Conservation (phyloP, 345 rosid genomes). For the Euclidium syriacum region DNA sequence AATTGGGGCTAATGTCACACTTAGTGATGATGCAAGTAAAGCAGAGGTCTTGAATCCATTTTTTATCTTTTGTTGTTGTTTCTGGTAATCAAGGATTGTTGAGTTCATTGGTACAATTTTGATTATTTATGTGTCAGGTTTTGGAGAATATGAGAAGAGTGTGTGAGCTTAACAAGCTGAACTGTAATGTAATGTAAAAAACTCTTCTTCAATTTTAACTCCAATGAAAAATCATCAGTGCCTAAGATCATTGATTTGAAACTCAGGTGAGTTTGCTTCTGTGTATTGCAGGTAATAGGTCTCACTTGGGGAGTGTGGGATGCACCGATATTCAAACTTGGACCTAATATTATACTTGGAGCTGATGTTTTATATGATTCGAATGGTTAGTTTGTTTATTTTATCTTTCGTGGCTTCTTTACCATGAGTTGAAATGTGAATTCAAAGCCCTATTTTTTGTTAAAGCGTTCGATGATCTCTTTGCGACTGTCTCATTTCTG, state of each 20-base stretch:
- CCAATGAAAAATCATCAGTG: background rate
- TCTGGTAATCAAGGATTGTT: background rate
- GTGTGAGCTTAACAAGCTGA: constrained; percentile 50
- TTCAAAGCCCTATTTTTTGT: constrained; percentile 7
- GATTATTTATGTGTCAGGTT: constrained; percentile 46
- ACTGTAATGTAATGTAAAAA: constrained; percentile 47
- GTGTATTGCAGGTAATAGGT: constrained; percentile 48
- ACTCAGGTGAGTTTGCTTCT: background rate
- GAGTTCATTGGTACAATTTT: background rate
- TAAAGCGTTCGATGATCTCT: constrained; percentile 83
- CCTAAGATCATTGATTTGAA: background rate
- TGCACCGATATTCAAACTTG: constrained; percentile 47
- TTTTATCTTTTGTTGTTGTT: background rate
- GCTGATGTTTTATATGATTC: constrained; percentile 88
- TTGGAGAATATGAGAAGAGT: constrained; percentile 68
- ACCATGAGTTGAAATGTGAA: no score
- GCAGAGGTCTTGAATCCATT: constrained; percentile 41
- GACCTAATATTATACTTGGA: constrained; percentile 66
- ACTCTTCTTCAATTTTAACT: background rate
- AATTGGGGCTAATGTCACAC: constrained; percentile 56
- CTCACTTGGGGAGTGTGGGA: constrained; percentile 92
- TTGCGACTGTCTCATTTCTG: constrained; percentile 71
- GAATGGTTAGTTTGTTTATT: constrained; percentile 43
- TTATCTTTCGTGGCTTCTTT: no score
- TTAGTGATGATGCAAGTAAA: constrained; percentile 56